Evolutionary conservation across 2,329 filamentous ascomycete genomes (phyloP), one percentile per base, ranked within the genome.

Genomic region (Epichloe bromicola): DNA sequence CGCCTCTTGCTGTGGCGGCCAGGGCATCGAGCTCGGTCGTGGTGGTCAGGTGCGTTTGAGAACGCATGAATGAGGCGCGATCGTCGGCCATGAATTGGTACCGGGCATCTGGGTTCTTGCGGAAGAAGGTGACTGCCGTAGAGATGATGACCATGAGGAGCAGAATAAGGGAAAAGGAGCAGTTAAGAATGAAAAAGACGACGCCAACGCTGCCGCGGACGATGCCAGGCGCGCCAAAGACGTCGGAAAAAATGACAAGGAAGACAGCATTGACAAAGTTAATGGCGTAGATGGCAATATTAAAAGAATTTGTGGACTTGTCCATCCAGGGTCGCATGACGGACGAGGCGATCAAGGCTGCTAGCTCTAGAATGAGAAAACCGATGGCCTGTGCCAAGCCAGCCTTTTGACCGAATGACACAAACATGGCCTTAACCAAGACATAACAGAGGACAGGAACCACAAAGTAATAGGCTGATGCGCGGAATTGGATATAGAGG

Each of bases 71-170:
- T 10, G 89, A 95, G 50, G 88, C 88, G 60, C 90, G 85, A 67
- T 96, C 90, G 61, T 96, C 90, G 49, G 85, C 85, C 89, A 96
- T 95, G 60, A 87, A 88, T 67, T 95, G 88, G 69, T 96, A 96
- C 54, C 88, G 83, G 41, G 85, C 88, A 64, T 96, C 90, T 17
- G 90, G 90, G 70, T 96, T 93, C 77, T 93, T 94, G 53, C 87
- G 87, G 64, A 88, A 80, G 62, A 96, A 81, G 46, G 87, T 85
- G 57, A 90, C 60, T 4, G 63, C 59, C 23, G 68, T 70, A 11
- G 87, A 67, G 76, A 71, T 65, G 49, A 75, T 69, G 44, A 95
- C 80, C 69, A 95, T 82, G 60, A 95, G 74, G 55, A 95, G 74
- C 20, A 95, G 78, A 38, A 94, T 81, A 49, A 91, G 71, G 1